These are phyloP conservation scores for Torulaspora gathmanii DNA, from an alignment of 805 yeast species.

Conservation along the genomic window DNA sequence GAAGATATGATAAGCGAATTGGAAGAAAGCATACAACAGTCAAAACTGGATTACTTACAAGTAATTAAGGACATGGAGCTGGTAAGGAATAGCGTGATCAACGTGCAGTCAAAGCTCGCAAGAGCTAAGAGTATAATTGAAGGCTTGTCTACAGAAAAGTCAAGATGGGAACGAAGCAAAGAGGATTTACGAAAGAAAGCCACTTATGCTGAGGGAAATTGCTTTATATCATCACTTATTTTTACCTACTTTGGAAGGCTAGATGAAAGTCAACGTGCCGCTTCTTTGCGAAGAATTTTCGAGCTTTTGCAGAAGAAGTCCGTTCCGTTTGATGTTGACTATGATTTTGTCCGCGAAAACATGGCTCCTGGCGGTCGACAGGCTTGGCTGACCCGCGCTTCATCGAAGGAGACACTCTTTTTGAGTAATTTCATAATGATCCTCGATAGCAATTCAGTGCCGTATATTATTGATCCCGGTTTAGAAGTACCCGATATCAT, in stretches of 20 bases:
- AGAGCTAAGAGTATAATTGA: slow-evolving; percentile 61
- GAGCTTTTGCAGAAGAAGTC: slow-evolving; percentile 33
- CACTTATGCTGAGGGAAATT: slow-evolving; percentile 55
- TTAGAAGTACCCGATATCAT: slow-evolving; percentile 44
- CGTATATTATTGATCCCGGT: slow-evolving; percentile 73
- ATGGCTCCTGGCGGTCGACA: slow-evolving; percentile 40
- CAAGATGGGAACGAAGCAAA: slow-evolving; percentile 68
- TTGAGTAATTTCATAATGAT: slow-evolving; percentile 61
- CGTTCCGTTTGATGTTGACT: slow-evolving; percentile 40
- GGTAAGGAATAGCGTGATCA: slow-evolving; percentile 64
- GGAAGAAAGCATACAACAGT: slow-evolving; percentile 59
- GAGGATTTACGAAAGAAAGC: slow-evolving; percentile 45
- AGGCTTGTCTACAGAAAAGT: slow-evolving; percentile 59
- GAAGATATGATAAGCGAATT: slow-evolving; percentile 77
- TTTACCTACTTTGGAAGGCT: slow-evolving; percentile 55
- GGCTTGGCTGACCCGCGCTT: slow-evolving; percentile 50
- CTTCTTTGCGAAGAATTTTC: slow-evolving; percentile 38
- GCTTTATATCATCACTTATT: slow-evolving; percentile 59
- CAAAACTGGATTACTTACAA: slow-evolving; percentile 62
- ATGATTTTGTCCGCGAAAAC: slow-evolving; percentile 38
- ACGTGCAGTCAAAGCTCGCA: slow-evolving; percentile 54
- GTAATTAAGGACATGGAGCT: slow-evolving; percentile 75
- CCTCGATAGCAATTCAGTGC: slow-evolving; percentile 38
- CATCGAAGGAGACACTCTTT: slow-evolving; percentile 55
- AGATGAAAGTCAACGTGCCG: slow-evolving; percentile 46